Evolutionary conservation across 2,329 filamentous ascomycete genomes (phyloP), one percentile per base, ranked within the genome.

Genomic region (Pseudocercospora vitis): DNA sequence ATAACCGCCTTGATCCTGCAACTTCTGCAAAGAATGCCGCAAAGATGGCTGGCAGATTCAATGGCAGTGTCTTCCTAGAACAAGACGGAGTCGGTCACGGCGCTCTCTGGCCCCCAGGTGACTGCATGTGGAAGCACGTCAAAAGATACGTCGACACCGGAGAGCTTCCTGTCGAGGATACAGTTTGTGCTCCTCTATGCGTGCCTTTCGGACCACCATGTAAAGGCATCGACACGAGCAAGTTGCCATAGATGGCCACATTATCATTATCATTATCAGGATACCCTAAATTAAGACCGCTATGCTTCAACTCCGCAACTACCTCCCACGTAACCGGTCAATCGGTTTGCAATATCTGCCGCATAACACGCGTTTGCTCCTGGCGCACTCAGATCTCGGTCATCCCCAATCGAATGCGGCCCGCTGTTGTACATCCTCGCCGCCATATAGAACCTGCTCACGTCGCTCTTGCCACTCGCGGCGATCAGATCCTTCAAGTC

Each of bases 341-440:
- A 47, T 16, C 56, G 44, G 44, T 58, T 58, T 32, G 56, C 56
- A 26, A 58, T 46, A 32, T 58, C 56, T 19, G 56, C 50, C 18
- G 53, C 53, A 32, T 58, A 58, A 37, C 35, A 50, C n/a, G 24
- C 44, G 45, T 44, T 50, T 26, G 52, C 39, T 12, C 21, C 31
- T 12, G 37, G 33, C 12, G 29, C 32, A 35, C 39, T 52, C 37
- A 52, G 33, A 33, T 55, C 52, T 7, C 39, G 21, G 19, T 50
- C 7, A 6, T 24, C 39, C 7, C 47, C 39, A n/a, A 55, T 52
- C 18, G 49, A 52, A n/a, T 50, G 28, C 21, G 49, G 55, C 26
- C 76, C 76, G 18, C 73, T 75, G 63, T 79, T 79, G 68, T 78
- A 79, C 32, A 74, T 70, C 31, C 76, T 70, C 24, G 75, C 73